Percentiles rank a stretch among this genome's conserved stretches.
These are phyloP conservation scores for Globisporangium spiculum DNA, from an alignment of 352 stramenopile genomes.

Conservation along the genomic window DNA sequence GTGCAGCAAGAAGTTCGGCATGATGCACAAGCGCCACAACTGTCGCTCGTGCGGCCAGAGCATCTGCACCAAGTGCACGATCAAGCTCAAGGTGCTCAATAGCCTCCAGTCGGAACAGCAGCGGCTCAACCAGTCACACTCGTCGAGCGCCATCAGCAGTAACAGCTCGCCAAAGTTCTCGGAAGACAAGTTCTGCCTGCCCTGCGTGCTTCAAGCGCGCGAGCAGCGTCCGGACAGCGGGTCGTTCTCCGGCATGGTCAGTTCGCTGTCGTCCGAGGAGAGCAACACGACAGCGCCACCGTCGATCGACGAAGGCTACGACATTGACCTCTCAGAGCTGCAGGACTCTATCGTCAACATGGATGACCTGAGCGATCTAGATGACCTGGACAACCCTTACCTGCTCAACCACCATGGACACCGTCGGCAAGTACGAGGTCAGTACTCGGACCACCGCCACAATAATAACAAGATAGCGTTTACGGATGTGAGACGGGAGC, in stretches of 20 bases:
- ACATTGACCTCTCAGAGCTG: constrained; percentile 8
- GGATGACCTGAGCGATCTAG: background rate
- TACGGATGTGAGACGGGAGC: background rate
- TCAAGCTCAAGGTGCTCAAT: constrained; percentile 21
- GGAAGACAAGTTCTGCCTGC: constrained; percentile 9
- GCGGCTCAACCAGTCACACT: background rate
- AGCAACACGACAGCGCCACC: constrained; percentile 3
- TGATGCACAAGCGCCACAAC: constrained; percentile 21
- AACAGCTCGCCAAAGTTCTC: constrained; percentile 1
- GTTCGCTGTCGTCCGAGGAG: constrained; percentile 5
- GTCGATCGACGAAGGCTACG: background rate
- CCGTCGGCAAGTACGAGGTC: background rate
- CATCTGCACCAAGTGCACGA: constrained; percentile 21
- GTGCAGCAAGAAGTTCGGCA: constrained; percentile 28
- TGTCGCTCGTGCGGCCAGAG: constrained; percentile 17
- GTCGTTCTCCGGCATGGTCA: background rate
- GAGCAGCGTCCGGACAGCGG: constrained; percentile 7
- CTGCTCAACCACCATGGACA: background rate
- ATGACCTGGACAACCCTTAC: background rate
- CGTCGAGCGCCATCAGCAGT: background rate
- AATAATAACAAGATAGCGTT: background rate
- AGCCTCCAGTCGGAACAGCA: background rate
- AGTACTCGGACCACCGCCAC: background rate
- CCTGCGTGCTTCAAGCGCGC: constrained; percentile 8
- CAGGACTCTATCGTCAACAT: constrained; percentile 2